Percentiles rank a stretch among this genome's conserved stretches.
These are phyloP conservation scores for Tephrocybe rancida DNA, from an alignment of 768 basidiomycete genomes.

Conservation along the genomic window DNA sequence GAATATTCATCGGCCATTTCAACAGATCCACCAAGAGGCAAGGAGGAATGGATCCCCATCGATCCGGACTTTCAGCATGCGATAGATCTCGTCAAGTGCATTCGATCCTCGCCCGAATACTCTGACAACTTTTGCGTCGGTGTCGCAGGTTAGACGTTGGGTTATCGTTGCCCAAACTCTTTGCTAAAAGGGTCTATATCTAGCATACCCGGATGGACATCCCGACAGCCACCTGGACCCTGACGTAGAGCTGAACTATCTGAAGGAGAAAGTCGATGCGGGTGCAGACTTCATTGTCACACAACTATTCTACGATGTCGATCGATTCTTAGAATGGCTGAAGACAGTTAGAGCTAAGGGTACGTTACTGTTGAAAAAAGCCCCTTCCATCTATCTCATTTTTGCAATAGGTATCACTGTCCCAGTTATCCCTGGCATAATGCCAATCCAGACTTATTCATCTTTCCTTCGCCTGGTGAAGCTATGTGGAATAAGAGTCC, in stretches of 20 bases:
- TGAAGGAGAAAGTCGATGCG: slow-evolving; percentile 89
- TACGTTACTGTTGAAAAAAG: slow-evolving; percentile 30
- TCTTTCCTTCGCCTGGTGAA: slow-evolving; percentile 93
- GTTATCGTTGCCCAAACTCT: not conserved
- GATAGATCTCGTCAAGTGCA: slow-evolving; percentile 89
- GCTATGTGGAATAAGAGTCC: slow-evolving; percentile 82
- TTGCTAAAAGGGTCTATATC: slow-evolving; percentile 8
- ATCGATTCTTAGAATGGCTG: slow-evolving; percentile 82
- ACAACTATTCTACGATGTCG: slow-evolving; percentile 96
- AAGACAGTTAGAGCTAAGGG: slow-evolving; percentile 71
- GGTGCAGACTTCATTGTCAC: slow-evolving; percentile 97
- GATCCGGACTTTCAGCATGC: slow-evolving; percentile 85
- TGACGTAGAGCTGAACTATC: slow-evolving; percentile 63
- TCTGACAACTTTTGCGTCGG: slow-evolving; percentile 90
- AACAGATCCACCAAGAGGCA: slow-evolving; percentile 88
- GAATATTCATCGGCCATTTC: slow-evolving; percentile 1
- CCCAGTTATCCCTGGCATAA: slow-evolving; percentile 93
- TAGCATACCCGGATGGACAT: slow-evolving; percentile 93
- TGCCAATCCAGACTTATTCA: slow-evolving; percentile 97
- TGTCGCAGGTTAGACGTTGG: slow-evolving; percentile 70
- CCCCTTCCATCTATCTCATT: not conserved
- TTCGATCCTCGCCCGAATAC: slow-evolving; percentile 76
- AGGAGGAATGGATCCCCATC: slow-evolving; percentile 90
- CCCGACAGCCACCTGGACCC: slow-evolving; percentile 60
- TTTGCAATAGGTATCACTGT: slow-evolving; percentile 73